Evolutionary conservation across 345 rosid species (phyloP), one percentile per base, ranked within the genome.

Genomic region (Abelmoschus esculentus): DNA sequence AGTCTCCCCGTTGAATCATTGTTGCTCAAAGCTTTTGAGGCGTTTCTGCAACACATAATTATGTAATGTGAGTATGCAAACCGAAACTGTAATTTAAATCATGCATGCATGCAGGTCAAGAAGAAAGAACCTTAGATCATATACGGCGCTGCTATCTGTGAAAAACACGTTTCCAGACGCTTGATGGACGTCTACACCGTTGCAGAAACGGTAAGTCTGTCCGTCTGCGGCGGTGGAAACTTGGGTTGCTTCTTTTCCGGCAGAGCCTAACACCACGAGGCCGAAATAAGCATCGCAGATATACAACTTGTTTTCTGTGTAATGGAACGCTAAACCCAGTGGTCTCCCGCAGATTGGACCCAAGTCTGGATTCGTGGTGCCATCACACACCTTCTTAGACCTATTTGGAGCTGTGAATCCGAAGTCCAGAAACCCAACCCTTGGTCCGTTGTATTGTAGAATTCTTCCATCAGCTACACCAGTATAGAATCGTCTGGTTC

Each of bases 1-100:
- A 72, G 13, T 29, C 74, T 79, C 62, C 79, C 79, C 1, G 79
- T 69, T 0, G 74, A 29, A 61, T 78, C 76, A 6, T 36, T 18
- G 1, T 46, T 7, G 13, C 12, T 15, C 18, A 62, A 11, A 0
- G 6, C 50, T 53, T 54, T 12, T 4, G 61, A 7, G 2, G n/a
- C 2, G 3, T 66, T 15, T 66, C 72, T 69, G 72, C 18, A 26
- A 6, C 42, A 38, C 9, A 38, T 6, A 38, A 38, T 38, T 7
- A 38, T 6, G 42, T 1, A 0, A 22, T 22, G 26, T 22, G 26
- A 34, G 40, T 7, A 36, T 36, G 40, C 40, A 36, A 38, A 38
- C 1, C 10, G 36, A 0, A 13, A 47, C 5, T 11, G 15, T 12
- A 47, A 44, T 47, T 47, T 47, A 47, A 47, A 47, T 3, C 52